Conservation (phyloP, 1,284 basidiomycete genomes). For the Neolentinus lepideus region DNA sequence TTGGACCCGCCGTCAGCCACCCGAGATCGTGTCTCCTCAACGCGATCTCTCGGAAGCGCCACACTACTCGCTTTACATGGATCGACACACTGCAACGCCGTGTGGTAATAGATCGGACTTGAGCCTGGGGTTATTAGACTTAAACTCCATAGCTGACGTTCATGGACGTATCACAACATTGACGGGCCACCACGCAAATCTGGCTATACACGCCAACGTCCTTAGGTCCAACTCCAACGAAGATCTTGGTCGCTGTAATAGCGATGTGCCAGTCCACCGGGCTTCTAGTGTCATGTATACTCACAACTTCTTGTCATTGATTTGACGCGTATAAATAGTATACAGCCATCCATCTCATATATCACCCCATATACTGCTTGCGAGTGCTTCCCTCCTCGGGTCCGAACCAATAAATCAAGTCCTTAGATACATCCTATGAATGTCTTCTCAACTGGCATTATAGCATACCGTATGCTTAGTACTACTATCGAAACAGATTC, state of each 20-base stretch:
- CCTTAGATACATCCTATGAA: neutral
- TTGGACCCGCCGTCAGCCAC: too few species aligned
- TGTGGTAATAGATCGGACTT: too few species aligned
- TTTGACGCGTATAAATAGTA: neutral
- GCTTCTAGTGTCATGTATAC: neutral
- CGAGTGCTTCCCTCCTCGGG: neutral
- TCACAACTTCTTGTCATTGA: neutral
- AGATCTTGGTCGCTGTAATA: neutral
- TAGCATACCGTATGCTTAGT: neutral
- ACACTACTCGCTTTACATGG: too few species aligned
- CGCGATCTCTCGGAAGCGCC: too few species aligned
- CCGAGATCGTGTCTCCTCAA: too few species aligned
- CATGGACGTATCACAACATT: too few species aligned
- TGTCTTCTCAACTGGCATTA: neutral
- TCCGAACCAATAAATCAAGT: neutral
- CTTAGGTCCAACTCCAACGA: neutral
- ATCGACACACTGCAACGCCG: too few species aligned
- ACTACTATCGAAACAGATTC: neutral
- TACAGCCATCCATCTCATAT: neutral
- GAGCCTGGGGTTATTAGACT: too few species aligned
- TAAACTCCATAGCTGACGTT: too few species aligned
- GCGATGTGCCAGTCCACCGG: neutral
- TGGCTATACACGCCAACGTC: neutral
- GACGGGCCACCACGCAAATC: neutral
- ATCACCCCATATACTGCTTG: neutral